Conservation (phyloP, 768 basidiomycete genomes). For the Xanthoconium purpureum region DNA sequence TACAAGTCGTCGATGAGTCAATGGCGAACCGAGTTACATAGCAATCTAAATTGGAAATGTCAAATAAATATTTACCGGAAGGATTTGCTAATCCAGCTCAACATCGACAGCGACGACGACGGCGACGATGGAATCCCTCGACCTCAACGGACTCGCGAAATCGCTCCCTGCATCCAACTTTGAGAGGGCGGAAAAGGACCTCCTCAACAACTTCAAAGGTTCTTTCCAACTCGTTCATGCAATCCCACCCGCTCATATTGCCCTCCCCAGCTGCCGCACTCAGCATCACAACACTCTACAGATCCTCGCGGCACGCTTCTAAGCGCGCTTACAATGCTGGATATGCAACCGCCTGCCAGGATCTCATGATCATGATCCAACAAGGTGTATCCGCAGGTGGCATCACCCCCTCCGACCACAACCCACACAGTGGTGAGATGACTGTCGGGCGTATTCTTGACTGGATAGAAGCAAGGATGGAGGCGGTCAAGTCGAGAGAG, state of each 20-base stretch:
- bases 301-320: conserved; percentile 71
- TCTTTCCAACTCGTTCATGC: neutral
- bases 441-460: conserved; percentile 80
- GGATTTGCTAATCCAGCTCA: conserved; percentile 2
- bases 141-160: conserved; percentile 73
- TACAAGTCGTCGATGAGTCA: neutral
- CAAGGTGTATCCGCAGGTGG: conserved; percentile 70
- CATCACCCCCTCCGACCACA: conserved; percentile 40
- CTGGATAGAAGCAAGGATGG: conserved; percentile 78
- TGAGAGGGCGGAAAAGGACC: conserved; percentile 78
- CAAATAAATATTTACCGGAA: neutral
- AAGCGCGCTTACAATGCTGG: conserved; percentile 81
- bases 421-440: conserved; percentile 56
- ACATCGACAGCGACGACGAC: conserved; percentile 5
- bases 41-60: too few relatives aligned
- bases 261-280: conserved; percentile 64
- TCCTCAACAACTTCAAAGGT: conserved; percentile 83
- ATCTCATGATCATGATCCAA: conserved; percentile 78
- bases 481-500: conserved; percentile 68
- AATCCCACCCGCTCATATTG: conserved; percentile 19
- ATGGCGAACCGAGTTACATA: too few relatives aligned
- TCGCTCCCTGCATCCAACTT: conserved; percentile 67
- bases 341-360: conserved; percentile 76
- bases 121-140: conserved; percentile 64
- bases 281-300: conserved; percentile 81